A percentile compares a stretch with the other conserved stretches of the same genome.
Conservation (phyloP, 2,329 filamentous ascomycete species). For the Monosporascus sp. region DNA sequence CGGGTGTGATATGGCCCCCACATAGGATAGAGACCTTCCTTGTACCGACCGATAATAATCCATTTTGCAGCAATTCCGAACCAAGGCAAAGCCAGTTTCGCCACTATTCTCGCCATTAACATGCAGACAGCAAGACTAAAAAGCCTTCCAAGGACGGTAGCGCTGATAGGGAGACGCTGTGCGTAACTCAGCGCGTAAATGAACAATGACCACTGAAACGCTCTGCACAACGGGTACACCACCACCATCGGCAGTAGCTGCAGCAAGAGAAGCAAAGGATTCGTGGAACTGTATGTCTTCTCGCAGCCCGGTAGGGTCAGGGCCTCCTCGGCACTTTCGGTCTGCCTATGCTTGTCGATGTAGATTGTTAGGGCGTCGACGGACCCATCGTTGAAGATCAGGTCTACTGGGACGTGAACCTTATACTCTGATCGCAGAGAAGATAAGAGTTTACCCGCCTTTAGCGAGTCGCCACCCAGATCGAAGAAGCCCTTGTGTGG, state of each 20-base stretch:
- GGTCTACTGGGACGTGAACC: conserved; percentile 42
- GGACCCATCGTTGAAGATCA: conserved; percentile 44
- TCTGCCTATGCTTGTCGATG: conserved; percentile 27
- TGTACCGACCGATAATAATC: conserved; percentile 48
- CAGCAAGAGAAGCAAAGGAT: conserved; percentile 40
- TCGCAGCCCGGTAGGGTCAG: conserved; percentile 28
- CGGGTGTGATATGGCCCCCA: conserved; percentile 53
- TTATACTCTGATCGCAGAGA: conserved; percentile 43
- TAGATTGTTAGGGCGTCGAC: conserved; percentile 33
- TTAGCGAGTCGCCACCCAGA: conserved; percentile 47
- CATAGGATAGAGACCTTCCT: conserved; percentile 52
- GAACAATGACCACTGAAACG: conserved; percentile 48
- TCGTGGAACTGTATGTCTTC: conserved; percentile 42
- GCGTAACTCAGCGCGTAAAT: conserved; percentile 39
- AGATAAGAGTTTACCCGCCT: conserved; percentile 46
- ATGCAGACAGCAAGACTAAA: conserved; percentile 43
- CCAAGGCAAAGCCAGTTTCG: conserved; percentile 35
- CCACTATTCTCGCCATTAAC: conserved; percentile 33
- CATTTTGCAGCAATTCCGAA: conserved; percentile 48
- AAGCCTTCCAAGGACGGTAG: conserved; percentile 37
- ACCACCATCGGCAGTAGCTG: conserved; percentile 45
- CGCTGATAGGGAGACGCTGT: conserved; percentile 33
- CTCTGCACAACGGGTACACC: conserved; percentile 45
- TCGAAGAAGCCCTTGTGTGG: conserved; percentile 40
- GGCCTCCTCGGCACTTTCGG: conserved; percentile 4